Conservation (phyloP, 163 green algal genomes). For the Dunaliella salina region DNA sequence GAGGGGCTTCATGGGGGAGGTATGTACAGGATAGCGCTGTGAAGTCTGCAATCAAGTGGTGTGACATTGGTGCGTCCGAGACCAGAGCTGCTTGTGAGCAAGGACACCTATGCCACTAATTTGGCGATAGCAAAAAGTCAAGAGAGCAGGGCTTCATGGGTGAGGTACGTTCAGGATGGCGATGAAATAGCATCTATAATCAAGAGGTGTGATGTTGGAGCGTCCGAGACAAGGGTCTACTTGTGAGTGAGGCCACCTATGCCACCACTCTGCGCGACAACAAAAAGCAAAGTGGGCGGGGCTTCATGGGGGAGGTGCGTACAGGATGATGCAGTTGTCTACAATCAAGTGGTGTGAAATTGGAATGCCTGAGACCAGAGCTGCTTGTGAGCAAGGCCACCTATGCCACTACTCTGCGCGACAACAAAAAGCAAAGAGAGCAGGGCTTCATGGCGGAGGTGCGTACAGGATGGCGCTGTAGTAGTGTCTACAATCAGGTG, state of each 20-base stretch:
- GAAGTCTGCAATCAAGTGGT: too few species aligned
- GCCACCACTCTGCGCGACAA: conserved; percentile 56
- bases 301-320: conserved; percentile 27
- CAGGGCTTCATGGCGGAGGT: conserved; percentile 31
- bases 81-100: conserved; percentile 49
- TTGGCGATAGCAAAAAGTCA: conserved; percentile 41
- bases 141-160: conserved; percentile 29
- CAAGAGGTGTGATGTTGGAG: too few species aligned
- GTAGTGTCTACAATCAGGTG: too few species aligned
- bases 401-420: conserved; percentile 63
- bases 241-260: conserved; percentile 62
- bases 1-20: conserved; percentile 28
- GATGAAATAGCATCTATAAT: too few species aligned
- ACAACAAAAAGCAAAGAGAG: conserved; percentile 34
- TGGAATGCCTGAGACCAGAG: conserved; percentile 32
- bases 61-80: conserved; percentile 10
- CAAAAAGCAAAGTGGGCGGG: conserved; percentile 25
- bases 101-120: conserved; percentile 67
- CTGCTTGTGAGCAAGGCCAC: conserved; percentile 58
- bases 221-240: conserved; percentile 37
- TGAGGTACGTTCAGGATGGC: conserved; percentile 30
- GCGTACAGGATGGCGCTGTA: too few species aligned
- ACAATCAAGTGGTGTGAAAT: too few species aligned
- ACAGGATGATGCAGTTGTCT: too few species aligned
- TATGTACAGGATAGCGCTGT: too few species aligned